Evolutionary conservation across 805 yeast species (phyloP).

Genomic region (Candida fluviatilis): DNA sequence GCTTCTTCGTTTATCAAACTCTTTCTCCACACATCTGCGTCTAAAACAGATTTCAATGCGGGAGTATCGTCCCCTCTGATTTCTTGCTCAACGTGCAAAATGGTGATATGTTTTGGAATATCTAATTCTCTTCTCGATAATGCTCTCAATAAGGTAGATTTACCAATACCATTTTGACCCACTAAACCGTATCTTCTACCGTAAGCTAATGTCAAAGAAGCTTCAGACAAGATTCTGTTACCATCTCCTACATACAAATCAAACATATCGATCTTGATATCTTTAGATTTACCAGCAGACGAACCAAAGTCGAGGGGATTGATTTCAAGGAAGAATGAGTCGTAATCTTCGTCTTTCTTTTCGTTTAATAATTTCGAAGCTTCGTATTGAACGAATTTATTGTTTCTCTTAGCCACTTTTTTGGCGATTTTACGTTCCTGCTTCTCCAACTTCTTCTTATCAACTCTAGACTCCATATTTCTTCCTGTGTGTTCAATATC

Average conservation of each 20-base stretch:
- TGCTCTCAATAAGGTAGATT: constrained; percentile 88
- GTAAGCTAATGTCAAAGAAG: constrained; percentile 79
- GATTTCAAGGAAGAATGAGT: constrained; percentile 89
- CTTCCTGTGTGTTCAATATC: constrained; percentile 92
- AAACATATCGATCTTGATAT: constrained; percentile 86
- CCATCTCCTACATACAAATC: constrained; percentile 97
- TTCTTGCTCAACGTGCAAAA: constrained; percentile 97
- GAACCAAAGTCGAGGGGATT: constrained; percentile 88
- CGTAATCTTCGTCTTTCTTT: constrained; percentile 70
- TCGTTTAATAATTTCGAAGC: constrained; percentile 85
- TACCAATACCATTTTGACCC: constrained; percentile 99
- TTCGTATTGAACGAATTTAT: constrained; percentile 81
- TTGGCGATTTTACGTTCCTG: constrained; percentile 97
- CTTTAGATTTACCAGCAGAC: constrained; percentile 93
- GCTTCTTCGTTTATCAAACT: constrained; percentile 73
- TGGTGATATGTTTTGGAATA: constrained; percentile 92
- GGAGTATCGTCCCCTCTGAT: constrained; percentile 86
- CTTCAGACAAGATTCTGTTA: constrained; percentile 83
- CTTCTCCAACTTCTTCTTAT: constrained; percentile 92
- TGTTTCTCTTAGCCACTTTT: constrained; percentile 87
- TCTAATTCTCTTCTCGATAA: constrained; percentile 89
- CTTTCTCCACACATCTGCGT: constrained; percentile 99
- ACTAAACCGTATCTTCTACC: constrained; percentile 97
- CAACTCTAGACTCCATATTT: constrained; percentile 90
- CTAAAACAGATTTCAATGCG: constrained; percentile 93